A percentile compares a stretch with the other conserved stretches of the same genome.
phyloP scores from a whole-genome alignment of 176 grass and related monocot genomes.

The Avena eriantha region DNA sequence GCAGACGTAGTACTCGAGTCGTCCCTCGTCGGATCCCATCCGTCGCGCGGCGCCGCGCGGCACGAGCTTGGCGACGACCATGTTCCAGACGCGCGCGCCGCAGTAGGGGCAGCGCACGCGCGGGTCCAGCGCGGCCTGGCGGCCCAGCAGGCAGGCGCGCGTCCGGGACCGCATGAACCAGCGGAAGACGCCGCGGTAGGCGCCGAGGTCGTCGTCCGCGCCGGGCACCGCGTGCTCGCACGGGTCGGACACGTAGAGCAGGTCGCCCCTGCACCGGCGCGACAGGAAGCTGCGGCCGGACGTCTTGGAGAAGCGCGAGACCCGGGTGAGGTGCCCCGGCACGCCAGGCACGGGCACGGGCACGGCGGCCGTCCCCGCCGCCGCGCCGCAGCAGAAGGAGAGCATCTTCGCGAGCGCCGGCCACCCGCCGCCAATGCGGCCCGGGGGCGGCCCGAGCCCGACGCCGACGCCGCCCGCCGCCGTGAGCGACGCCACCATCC shows the following conservation, averaged over 20 bases:
- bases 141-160: slow-evolving; percentile 56
- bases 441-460: background rate
- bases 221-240: slow-evolving; percentile 69
- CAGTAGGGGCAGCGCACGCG: slow-evolving; percentile 74
- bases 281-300: slow-evolving; percentile 79
- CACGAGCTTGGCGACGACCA: slow-evolving; percentile 65
- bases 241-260: slow-evolving; percentile 81
- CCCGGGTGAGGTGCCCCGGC: slow-evolving; percentile 56
- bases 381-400: slow-evolving; percentile 76
- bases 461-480: background rate
- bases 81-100: slow-evolving; percentile 85
- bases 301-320: slow-evolving; percentile 87
- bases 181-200: slow-evolving; percentile 81
- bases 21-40: slow-evolving; percentile 58
- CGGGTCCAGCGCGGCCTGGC: slow-evolving; percentile 62
- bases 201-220: slow-evolving; percentile 54
- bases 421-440: slow-evolving; percentile 75
- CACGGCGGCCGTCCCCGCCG: background rate
- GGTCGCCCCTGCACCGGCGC: slow-evolving; percentile 66
- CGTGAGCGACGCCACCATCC: slow-evolving; percentile 62
- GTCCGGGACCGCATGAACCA: slow-evolving; percentile 79
- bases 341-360: slow-evolving; percentile 2
- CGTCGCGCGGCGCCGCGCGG: slow-evolving; percentile 64
- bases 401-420: slow-evolving; percentile 80
- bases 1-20: slow-evolving; percentile 83